phyloP scores from a whole-genome alignment of 1,284 basidiomycete genomes.

The Pyrrhoderma lamaoense region DNA sequence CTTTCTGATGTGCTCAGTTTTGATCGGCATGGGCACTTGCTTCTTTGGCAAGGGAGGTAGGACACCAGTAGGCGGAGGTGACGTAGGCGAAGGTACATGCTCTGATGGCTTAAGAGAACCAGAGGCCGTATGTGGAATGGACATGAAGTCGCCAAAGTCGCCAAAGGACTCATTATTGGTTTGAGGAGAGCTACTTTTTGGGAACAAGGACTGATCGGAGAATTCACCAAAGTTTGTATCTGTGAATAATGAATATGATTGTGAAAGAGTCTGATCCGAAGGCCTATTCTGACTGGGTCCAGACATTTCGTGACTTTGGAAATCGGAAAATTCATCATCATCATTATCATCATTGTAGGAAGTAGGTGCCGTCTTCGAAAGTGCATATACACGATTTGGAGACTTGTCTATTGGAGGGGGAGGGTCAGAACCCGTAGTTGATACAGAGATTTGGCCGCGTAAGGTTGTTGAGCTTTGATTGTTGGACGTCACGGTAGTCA shows the following conservation, averaged over 20 bases:
- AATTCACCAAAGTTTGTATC: conserved; percentile 8
- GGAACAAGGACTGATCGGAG: conserved; percentile 4
- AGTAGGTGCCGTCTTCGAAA: neutral
- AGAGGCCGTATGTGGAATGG: conserved; percentile 17
- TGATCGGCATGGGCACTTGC: conserved; percentile 7
- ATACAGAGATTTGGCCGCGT: neutral
- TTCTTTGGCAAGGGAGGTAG: conserved; percentile 13
- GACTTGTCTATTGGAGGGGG: conserved; percentile 16
- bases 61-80: conserved; percentile 3
- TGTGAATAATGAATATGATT: conserved; percentile 3
- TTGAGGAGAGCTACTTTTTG: conserved; percentile 1
- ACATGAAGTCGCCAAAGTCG: conserved; percentile 24
- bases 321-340: conserved; percentile 29
- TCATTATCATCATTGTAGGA: conserved; percentile 23
- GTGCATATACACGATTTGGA: conserved; percentile 7
- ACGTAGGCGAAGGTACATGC: conserved; percentile 8
- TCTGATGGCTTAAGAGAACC: neutral
- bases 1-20: conserved; percentile 11
- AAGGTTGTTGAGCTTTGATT: too few relatives aligned
- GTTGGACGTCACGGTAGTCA: too few relatives aligned
- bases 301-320: conserved; percentile 22
- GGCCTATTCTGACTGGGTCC: conserved; percentile 9
- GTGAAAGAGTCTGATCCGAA: neutral
- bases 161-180: conserved; percentile 15
- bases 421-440: conserved; percentile 1